A percentile compares a stretch with the other conserved stretches of the same genome.
Evolutionary conservation across 768 basidiomycete species (phyloP).

Genomic region (Kwoniella dendrophila): DNA sequence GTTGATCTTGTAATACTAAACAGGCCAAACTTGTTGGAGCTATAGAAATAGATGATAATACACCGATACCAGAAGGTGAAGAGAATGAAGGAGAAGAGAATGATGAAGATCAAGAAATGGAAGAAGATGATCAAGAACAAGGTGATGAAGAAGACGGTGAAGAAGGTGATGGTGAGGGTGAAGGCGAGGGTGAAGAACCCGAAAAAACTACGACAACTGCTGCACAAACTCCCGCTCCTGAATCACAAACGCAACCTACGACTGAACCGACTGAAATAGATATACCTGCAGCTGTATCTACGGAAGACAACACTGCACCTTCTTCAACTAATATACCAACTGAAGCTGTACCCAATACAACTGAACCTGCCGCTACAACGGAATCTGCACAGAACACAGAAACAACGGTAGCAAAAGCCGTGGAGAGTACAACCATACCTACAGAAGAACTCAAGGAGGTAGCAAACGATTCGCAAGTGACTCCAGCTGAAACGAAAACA

Average conservation of each 20-base stretch:
- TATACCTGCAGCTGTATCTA: too few relatives aligned
- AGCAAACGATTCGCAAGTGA: too few relatives aligned
- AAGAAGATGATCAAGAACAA: slow-evolving; percentile 20
- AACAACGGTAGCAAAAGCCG: not conserved
- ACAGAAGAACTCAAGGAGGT: not conserved
- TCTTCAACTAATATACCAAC: too few relatives aligned
- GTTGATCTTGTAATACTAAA: not conserved
- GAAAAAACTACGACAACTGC: slow-evolving; percentile 10
- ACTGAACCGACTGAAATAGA: not conserved
- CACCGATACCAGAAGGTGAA: slow-evolving; percentile 21
- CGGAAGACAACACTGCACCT: too few relatives aligned
- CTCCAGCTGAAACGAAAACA: slow-evolving; percentile 3
- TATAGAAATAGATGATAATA: slow-evolving; percentile 34
- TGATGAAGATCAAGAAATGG: slow-evolving; percentile 28
- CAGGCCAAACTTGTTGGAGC: slow-evolving; percentile 20
- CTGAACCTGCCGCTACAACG: not conserved
- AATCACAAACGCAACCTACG: not conserved
- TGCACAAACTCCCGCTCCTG: slow-evolving; percentile 5
- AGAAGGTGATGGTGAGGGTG: slow-evolving; percentile 17
- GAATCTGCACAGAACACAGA: not conserved
- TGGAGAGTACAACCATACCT: not conserved
- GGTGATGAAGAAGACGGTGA: slow-evolving; percentile 30
- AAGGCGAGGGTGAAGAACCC: slow-evolving; percentile 14
- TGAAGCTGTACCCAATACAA: not conserved
- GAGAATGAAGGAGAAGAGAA: slow-evolving; percentile 24